phyloP scores from a whole-genome alignment of 257 asterid genomes.

The Plantago major region DNA sequence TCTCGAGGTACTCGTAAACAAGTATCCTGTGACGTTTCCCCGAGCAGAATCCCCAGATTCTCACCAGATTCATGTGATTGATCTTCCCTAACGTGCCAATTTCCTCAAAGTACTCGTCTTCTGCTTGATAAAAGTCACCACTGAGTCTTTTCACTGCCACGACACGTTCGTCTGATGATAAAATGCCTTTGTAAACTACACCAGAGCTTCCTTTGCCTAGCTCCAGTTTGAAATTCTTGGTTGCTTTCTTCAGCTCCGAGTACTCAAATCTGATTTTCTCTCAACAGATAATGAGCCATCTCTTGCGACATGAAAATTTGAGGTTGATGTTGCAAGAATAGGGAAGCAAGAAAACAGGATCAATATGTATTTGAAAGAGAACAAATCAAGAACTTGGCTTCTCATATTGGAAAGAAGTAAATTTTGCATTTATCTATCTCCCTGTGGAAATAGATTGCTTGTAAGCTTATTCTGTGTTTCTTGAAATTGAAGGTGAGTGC shows the following conservation, averaged over 20 bases:
- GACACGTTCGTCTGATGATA: slow-evolving; percentile 37
- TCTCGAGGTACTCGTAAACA: slow-evolving; percentile 42
- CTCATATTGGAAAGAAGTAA: slow-evolving; percentile 27
- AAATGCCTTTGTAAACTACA: slow-evolving; percentile 39
- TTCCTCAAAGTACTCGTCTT: slow-evolving; percentile 50
- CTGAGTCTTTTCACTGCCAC: slow-evolving; percentile 53
- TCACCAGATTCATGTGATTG: slow-evolving; percentile 58
- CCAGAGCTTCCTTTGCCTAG: slow-evolving; percentile 52
- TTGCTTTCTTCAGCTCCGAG: slow-evolving; percentile 42
- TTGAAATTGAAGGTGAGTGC: no score
- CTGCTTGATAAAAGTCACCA: slow-evolving; percentile 27
- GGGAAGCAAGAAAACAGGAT: slow-evolving; percentile 8
- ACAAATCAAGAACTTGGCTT: slow-evolving; percentile 14
- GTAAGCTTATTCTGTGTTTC: no score
- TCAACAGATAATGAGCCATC: slow-evolving; percentile 44
- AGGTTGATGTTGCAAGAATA: slow-evolving; percentile 20
- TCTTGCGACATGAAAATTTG: slow-evolving; percentile 13
- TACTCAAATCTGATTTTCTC: slow-evolving; percentile 26
- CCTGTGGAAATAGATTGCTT: no score
- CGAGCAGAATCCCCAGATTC: slow-evolving; percentile 42
- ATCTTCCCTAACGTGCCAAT: slow-evolving; percentile 42
- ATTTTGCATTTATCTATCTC: no score
- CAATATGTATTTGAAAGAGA: slow-evolving; percentile 8
- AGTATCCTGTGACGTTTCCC: slow-evolving; percentile 34
- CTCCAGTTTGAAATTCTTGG: slow-evolving; percentile 35